Base-by-base conservation (phyloP, 2,329 filamentous ascomycete species). In the Hirsutella rhossiliensis region DNA sequence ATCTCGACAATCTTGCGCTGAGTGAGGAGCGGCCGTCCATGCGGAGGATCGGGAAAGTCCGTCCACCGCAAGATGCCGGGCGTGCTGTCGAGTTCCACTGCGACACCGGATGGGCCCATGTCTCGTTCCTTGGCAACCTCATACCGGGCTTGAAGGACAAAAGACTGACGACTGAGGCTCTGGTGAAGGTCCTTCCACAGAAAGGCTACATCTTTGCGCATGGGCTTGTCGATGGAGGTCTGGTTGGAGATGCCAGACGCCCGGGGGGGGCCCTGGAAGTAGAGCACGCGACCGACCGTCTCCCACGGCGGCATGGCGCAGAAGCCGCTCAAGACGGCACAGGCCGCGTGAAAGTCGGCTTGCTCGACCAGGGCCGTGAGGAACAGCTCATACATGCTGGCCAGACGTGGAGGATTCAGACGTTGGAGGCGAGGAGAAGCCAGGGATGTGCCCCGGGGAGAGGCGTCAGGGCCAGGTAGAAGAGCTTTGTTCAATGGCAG, bases 1-100 rank as follows among this genome's bases (percentile, higher is more conserved):
- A 79, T 69, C 50, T 78, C 75, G 7, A 77, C 63, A 57, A 71
- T 73, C 53, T 73, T 76, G 34, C 75, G 65, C 54, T 76, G 69
- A 11, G 66, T 72, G 30, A 76, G 56, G 41, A 63, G 30, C 11
- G 70, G 65, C n/a, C 65, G 62, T 12, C 63, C 64, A 20, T 64
- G 64, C 1, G 68, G 62, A 15, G 76, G 76, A 48, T 81, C 78
- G 1, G 78, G 78, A 38, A 80, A 66, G 50, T 81, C 78, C 6
- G 65, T 71, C 75, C 76, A 82, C 38, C 71, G 63, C 45, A 82
- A 56, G 4, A 71, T 67, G 17, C 73, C 75, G 0, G 62, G 61
- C 1, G 60, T 55, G 6, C 59, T 52, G 47, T 74, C 67, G 36
- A 72, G 63, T 34, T 71, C 63, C 45, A 56, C 52, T 3, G 57